Conservation (phyloP, 1,139 yeast genomes). For the Torulaspora pretoriensis region DNA sequence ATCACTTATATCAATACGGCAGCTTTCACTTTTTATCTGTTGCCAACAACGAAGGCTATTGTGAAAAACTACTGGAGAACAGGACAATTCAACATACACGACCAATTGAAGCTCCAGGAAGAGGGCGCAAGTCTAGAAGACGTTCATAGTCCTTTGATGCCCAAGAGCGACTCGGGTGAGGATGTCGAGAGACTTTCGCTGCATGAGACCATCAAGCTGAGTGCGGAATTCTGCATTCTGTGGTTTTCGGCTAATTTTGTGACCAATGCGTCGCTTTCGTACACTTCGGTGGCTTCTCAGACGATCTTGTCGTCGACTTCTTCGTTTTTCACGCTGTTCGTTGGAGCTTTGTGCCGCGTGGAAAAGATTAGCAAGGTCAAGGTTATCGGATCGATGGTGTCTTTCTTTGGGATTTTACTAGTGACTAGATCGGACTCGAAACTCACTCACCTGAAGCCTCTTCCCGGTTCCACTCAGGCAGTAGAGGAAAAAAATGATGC, state of each 20-base stretch:
- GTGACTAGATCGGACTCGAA: constrained; percentile 60
- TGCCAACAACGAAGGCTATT: constrained; percentile 51
- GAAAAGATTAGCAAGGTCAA: constrained; percentile 67
- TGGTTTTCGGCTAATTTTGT: constrained; percentile 91
- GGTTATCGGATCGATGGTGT: constrained; percentile 61
- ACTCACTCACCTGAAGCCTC: constrained; percentile 30
- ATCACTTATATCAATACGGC: constrained; percentile 90
- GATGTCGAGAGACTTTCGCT: constrained; percentile 32
- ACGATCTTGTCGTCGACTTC: constrained; percentile 89
- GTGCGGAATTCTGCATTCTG: constrained; percentile 74
- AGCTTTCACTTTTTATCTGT: constrained; percentile 69
- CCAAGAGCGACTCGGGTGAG: constrained; percentile 17
- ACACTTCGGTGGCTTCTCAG: constrained; percentile 89
- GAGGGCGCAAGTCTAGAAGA: constrained; percentile 28
- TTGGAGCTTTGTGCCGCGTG: constrained; percentile 70
- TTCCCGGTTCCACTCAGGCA: constrained; percentile 19
- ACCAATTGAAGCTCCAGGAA: constrained; percentile 29
- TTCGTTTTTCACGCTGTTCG: constrained; percentile 80
- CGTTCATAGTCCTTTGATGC: constrained; percentile 27
- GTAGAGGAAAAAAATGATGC: constrained; percentile 27
- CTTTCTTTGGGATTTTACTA: constrained; percentile 73
- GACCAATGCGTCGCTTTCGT: constrained; percentile 80
- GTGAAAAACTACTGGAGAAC: constrained; percentile 29
- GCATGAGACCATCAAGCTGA: constrained; percentile 52
- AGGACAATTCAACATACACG: constrained; percentile 33